Evolutionary conservation across 345 rosid genomes (phyloP).

Genomic region (Ceriops zippeliana): DNA sequence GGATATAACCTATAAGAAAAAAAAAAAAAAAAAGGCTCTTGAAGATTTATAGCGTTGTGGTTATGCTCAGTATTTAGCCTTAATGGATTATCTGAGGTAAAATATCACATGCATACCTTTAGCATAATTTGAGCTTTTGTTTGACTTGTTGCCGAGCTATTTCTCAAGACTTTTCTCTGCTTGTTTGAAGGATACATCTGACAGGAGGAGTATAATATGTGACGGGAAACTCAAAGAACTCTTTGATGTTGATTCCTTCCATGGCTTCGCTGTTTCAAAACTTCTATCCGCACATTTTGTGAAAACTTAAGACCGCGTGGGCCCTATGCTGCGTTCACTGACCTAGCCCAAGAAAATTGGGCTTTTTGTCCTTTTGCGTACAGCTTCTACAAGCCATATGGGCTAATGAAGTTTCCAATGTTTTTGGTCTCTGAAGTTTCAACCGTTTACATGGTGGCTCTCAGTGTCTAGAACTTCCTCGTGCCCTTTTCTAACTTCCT

Average conservation of each 20-base stretch:
- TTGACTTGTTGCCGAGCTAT: background rate
- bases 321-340: background rate
- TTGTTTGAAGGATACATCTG: conserved; percentile 29
- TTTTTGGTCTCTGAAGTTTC: background rate
- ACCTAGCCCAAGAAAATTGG: background rate
- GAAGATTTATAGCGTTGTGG: background rate
- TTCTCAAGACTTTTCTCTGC: conserved; percentile 1
- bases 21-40: too few relatives aligned
- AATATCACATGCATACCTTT: background rate
- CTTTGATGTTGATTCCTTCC: conserved; percentile 20
- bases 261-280: conserved; percentile 22
- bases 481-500: background rate
- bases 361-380: background rate
- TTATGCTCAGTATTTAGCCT: too few relatives aligned
- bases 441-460: background rate
- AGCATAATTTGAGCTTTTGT: background rate
- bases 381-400: background rate
- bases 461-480: background rate
- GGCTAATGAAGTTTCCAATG: background rate
- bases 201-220: conserved; percentile 23
- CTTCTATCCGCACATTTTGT: conserved; percentile 24
- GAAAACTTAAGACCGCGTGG: conserved; percentile 8
- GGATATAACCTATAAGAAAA: too few relatives aligned
- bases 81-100: background rate
- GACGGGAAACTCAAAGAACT: conserved; percentile 26